These are phyloP conservation scores for Penicillium sp. DNA, from an alignment of 2,329 filamentous ascomycete species.

Conservation along the genomic window DNA sequence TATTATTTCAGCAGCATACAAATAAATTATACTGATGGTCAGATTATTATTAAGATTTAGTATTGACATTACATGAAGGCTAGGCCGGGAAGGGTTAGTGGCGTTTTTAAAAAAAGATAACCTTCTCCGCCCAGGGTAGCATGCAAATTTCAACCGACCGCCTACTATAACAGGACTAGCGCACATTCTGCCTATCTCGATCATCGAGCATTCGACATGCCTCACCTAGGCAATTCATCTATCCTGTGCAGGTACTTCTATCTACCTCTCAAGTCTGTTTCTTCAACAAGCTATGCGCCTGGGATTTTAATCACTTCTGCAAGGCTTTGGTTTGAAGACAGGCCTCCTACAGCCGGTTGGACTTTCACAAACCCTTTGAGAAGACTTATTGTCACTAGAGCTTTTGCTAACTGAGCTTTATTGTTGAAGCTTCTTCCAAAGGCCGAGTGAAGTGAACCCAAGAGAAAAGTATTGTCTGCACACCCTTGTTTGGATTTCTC, in stretches of 20 bases:
- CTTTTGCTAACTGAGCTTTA: slow-evolving; percentile 39
- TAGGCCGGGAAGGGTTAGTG: not conserved
- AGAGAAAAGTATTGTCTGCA: not conserved
- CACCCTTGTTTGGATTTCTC: not conserved
- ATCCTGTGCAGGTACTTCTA: not conserved
- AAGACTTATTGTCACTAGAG: slow-evolving; percentile 26
- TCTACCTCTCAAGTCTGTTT: slow-evolving; percentile 1
- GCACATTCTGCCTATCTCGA: slow-evolving; percentile 16
- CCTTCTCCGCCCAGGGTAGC: too few species aligned
- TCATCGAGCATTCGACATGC: not conserved
- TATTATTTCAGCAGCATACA: not conserved
- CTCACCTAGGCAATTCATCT: slow-evolving; percentile 6
- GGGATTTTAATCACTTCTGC: slow-evolving; percentile 18
- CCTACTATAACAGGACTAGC: slow-evolving; percentile 18
- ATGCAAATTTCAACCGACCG: slow-evolving; percentile 22
- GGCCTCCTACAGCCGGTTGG: slow-evolving; percentile 42
- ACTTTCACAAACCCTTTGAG: slow-evolving; percentile 38
- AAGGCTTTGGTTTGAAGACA: slow-evolving; percentile 33
- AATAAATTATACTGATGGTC: accelerated
- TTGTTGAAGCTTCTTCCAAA: slow-evolving; percentile 29
- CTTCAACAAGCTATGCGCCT: slow-evolving; percentile 12
- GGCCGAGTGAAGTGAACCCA: slow-evolving; percentile 12
- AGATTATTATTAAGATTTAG: not conserved
- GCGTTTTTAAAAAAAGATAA: too few species aligned
- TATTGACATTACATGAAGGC: not conserved